These are phyloP conservation scores for Leccinum fallax DNA, from an alignment of 1,284 basidiomycete species.

Conservation along the genomic window DNA sequence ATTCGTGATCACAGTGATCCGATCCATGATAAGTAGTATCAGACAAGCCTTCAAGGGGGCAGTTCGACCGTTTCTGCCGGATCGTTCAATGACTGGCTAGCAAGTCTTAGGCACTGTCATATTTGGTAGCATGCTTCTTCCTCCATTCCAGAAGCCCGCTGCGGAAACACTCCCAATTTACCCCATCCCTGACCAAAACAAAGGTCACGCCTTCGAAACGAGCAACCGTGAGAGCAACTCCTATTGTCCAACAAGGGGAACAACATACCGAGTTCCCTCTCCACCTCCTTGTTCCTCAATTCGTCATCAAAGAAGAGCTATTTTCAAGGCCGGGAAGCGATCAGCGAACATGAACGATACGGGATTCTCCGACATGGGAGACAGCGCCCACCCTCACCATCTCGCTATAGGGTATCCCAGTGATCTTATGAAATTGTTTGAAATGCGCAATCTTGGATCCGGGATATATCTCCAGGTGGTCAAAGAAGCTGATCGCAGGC, in stretches of 20 bases:
- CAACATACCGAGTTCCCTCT: conserved; percentile 43
- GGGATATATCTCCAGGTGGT: conserved; percentile 85
- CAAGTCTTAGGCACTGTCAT: background rate
- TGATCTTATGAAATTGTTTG: conserved; percentile 65
- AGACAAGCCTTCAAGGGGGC: background rate
- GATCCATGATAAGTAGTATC: background rate
- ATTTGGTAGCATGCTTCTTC: conserved; percentile 28
- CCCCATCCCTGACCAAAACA: conserved; percentile 52
- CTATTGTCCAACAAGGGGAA: background rate
- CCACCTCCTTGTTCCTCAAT: conserved; percentile 74
- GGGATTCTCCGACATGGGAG: background rate
- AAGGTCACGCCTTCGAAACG: conserved; percentile 68
- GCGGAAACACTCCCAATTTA: conserved; percentile 59
- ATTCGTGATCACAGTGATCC: background rate
- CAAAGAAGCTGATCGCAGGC: conserved; percentile 69
- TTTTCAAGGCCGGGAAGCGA: background rate
- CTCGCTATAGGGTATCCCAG: conserved; percentile 80
- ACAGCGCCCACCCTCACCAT: conserved; percentile 58
- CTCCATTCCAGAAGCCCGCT: conserved; percentile 66
- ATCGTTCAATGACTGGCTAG: conserved; percentile 8
- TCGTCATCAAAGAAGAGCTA: conserved; percentile 89
- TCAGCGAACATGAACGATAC: background rate
- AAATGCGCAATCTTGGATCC: conserved; percentile 87
- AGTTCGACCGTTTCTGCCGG: background rate
- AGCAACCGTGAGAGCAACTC: conserved; percentile 3